Evolutionary conservation across 352 stramenopile species (phyloP).

Genomic region (Phytophthora europaea): DNA sequence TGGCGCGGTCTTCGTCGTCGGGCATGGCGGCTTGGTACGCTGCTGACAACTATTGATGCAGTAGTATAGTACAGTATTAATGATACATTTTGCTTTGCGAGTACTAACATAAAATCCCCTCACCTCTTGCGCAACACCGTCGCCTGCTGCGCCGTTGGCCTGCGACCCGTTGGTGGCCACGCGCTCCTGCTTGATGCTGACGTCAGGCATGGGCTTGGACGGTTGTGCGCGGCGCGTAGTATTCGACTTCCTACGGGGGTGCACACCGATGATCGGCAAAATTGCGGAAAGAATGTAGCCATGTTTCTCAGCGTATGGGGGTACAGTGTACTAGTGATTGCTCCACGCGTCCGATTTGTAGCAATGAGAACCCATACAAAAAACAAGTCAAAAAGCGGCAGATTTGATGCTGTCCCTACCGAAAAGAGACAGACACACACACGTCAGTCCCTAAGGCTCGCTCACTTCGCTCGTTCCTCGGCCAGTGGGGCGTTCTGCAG

Average conservation of each 20-base stretch:
- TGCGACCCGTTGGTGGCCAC: neutral
- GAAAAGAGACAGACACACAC: neutral
- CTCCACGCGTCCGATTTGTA: neutral
- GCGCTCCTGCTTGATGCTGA: conserved; percentile 31
- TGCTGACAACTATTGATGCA: conserved; percentile 14
- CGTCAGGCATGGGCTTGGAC: conserved; percentile 13
- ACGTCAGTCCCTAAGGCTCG: neutral
- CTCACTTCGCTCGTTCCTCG: neutral
- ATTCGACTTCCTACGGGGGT: too few species aligned
- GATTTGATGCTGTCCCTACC: neutral
- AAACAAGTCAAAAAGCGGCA: neutral
- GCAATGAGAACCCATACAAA: neutral
- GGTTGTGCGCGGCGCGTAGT: neutral
- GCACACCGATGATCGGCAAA: too few species aligned
- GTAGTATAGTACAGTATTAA: neutral
- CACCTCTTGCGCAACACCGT: conserved; percentile 13
- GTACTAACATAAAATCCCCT: neutral
- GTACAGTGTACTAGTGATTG: neutral
- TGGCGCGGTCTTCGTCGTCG: conserved; percentile 35
- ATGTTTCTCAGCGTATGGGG: neutral
- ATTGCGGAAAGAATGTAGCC: neutral
- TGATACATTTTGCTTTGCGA: neutral
- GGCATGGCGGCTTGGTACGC: conserved; percentile 19
- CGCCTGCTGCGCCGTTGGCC: neutral
- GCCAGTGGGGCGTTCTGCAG: neutral